Conservation (phyloP, 257 asterid genomes). For the Capsicum chinense region DNA sequence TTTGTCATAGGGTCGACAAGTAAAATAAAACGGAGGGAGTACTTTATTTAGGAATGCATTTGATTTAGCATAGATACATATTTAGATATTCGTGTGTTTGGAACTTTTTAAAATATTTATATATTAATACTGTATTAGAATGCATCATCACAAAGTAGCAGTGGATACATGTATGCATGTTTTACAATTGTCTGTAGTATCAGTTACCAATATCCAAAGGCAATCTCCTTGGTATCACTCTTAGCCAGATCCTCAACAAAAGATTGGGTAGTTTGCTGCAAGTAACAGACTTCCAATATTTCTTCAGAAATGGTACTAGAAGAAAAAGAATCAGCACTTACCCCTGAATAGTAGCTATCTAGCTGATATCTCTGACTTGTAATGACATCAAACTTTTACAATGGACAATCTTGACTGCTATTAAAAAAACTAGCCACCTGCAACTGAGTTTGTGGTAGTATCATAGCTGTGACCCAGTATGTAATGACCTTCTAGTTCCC, state of each 20-base stretch:
- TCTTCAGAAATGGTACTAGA: background rate
- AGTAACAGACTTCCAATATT: background rate
- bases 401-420: background rate
- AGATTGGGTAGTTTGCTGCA: background rate
- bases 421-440: slow-evolving; percentile 10
- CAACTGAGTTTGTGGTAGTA: background rate
- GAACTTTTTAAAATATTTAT: background rate
- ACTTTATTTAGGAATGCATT: too few relatives aligned
- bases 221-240: background rate
- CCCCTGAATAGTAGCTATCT: background rate
- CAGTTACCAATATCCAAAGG: background rate
- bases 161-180: background rate
- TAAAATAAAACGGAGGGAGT: too few relatives aligned
- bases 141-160: background rate
- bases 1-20: too few relatives aligned
- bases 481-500: slow-evolving; percentile 3
- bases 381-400: background rate
- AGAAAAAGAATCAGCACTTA: background rate
- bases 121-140: background rate
- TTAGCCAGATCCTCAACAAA: background rate
- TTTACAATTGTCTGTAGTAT: background rate
- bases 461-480: background rate
- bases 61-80: background rate
- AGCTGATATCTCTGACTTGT: background rate
- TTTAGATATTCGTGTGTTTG: background rate